Conservation (phyloP, 768 basidiomycete species). For the Trametes cingulata region DNA sequence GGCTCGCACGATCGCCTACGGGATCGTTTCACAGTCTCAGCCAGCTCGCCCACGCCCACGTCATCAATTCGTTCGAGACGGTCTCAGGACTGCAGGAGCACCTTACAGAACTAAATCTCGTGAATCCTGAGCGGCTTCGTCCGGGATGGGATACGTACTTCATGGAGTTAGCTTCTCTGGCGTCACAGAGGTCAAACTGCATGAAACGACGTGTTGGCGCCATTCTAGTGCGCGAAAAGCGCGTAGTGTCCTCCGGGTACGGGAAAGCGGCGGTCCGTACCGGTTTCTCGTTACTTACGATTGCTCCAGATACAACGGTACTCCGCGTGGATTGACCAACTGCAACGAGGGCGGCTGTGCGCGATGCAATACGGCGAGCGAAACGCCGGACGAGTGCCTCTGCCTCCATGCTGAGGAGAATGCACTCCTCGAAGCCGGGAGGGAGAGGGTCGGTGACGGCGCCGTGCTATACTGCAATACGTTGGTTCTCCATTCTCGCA, state of each 20-base stretch:
- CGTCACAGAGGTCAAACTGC: conserved; percentile 89
- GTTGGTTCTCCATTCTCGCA: conserved; percentile 46
- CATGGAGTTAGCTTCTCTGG: conserved; percentile 92
- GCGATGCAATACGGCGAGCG: conserved; percentile 66
- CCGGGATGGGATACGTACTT: conserved; percentile 97
- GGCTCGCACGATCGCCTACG: neutral
- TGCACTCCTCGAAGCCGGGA: conserved; percentile 89
- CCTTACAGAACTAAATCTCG: conserved; percentile 67
- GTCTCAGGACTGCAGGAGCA: conserved; percentile 57
- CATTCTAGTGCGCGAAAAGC: conserved; percentile 82
- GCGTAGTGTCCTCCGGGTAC: conserved; percentile 79
- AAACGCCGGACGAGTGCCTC: conserved; percentile 73
- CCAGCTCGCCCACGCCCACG: conserved; percentile 58
- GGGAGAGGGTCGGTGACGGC: conserved; percentile 81
- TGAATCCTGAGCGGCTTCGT: conserved; percentile 73
- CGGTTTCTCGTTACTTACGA: neutral
- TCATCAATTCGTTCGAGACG: conserved; percentile 65
- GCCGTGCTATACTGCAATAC: conserved; percentile 98
- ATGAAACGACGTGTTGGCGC: conserved; percentile 98
- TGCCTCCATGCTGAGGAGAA: conserved; percentile 99
- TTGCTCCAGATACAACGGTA: conserved; percentile 83
- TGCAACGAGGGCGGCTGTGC: conserved; percentile 91
- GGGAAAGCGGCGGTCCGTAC: conserved; percentile 10
- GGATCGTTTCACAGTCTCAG: conserved; percentile 28
- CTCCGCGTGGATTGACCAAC: conserved; percentile 85